A percentile compares a stretch with the other conserved stretches of the same genome.
Conservation (phyloP, 2,329 filamentous ascomycete genomes). For the Teratosphaeria gauchensis region DNA sequence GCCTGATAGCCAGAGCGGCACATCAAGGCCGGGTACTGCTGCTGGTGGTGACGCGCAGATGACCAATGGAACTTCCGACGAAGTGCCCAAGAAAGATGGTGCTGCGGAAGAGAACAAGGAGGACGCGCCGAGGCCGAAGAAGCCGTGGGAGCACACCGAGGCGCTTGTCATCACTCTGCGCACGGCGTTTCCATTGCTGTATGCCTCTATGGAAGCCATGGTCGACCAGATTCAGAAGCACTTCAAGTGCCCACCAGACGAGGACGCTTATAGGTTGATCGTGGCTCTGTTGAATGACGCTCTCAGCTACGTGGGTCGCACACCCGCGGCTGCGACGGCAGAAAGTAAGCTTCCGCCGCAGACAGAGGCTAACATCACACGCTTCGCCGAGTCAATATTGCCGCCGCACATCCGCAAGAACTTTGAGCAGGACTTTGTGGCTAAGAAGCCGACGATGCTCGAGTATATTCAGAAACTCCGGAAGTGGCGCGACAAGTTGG, state of each 20-base stretch:
- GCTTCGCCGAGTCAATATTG: conserved; percentile 92
- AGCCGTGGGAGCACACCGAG: conserved; percentile 92
- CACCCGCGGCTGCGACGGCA: conserved; percentile 75
- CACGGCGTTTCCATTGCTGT: conserved; percentile 90
- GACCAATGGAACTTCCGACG: conserved; percentile 20
- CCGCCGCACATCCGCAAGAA: conserved; percentile 90
- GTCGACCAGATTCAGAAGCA: conserved; percentile 98
- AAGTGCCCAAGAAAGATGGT: conserved; percentile 28
- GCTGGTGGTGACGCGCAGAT: conserved; percentile 32
- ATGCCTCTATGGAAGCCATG: conserved; percentile 98
- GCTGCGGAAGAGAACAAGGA: conserved; percentile 27
- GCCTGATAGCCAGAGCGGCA: conserved; percentile 31
- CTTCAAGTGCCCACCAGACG: conserved; percentile 97
- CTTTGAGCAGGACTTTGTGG: conserved; percentile 95
- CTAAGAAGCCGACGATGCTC: conserved; percentile 91
- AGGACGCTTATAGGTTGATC: conserved; percentile 94
- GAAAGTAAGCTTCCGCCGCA: conserved; percentile 82
- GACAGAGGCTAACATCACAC: conserved; percentile 91
- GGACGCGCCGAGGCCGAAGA: conserved; percentile 49
- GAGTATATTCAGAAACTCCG: conserved; percentile 97
- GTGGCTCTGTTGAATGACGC: conserved; percentile 96
- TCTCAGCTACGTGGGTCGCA: conserved; percentile 80
- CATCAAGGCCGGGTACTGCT: conserved; percentile 28
- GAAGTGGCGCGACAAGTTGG: conserved; percentile 93
- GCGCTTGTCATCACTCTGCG: conserved; percentile 93